These are phyloP conservation scores for Cicer bijugum DNA, from an alignment of 306 rosid genomes.

Conservation along the genomic window DNA sequence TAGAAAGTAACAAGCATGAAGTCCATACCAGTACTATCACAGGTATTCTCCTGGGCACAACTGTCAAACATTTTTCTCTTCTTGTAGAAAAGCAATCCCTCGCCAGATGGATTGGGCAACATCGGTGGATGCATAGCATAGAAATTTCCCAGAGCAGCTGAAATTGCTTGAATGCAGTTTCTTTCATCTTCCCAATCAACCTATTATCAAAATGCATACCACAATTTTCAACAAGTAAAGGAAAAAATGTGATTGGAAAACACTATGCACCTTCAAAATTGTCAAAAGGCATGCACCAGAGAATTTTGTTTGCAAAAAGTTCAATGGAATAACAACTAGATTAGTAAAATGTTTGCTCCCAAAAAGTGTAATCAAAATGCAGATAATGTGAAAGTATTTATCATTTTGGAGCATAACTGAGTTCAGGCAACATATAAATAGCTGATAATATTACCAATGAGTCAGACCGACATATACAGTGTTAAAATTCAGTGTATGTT, in stretches of 20 bases:
- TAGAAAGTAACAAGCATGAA: slow-evolving; percentile 37
- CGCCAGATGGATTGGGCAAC: slow-evolving; percentile 88
- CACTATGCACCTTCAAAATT: slow-evolving; percentile 22
- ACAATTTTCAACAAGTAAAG: slow-evolving; percentile 25
- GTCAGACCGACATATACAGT: neutral
- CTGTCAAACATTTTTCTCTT: slow-evolving; percentile 54
- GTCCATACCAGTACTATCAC: slow-evolving; percentile 55
- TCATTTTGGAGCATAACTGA: slow-evolving; percentile 21
- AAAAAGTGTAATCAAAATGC: slow-evolving; percentile 23
- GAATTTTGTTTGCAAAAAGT: slow-evolving; percentile 12
- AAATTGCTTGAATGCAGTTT: slow-evolving; percentile 69
- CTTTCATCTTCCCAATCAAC: slow-evolving; percentile 90
- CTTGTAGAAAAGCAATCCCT: slow-evolving; percentile 68
- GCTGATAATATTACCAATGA: slow-evolving; percentile 30
- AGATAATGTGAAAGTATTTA: slow-evolving; percentile 12
- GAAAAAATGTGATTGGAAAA: slow-evolving; percentile 17
- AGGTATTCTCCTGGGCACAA: slow-evolving; percentile 45
- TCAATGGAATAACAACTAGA: slow-evolving; percentile 35
- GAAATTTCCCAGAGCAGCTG: slow-evolving; percentile 88
- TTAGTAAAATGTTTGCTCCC: slow-evolving; percentile 21
- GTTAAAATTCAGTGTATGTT: too few relatives aligned
- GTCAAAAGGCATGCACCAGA: slow-evolving; percentile 21
- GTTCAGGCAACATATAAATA: slow-evolving; percentile 27
- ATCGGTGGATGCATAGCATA: slow-evolving; percentile 92
- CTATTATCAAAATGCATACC: slow-evolving; percentile 49